phyloP scores from a whole-genome alignment of 2,329 filamentous ascomycete species.

The Aureobasidium sp. region DNA sequence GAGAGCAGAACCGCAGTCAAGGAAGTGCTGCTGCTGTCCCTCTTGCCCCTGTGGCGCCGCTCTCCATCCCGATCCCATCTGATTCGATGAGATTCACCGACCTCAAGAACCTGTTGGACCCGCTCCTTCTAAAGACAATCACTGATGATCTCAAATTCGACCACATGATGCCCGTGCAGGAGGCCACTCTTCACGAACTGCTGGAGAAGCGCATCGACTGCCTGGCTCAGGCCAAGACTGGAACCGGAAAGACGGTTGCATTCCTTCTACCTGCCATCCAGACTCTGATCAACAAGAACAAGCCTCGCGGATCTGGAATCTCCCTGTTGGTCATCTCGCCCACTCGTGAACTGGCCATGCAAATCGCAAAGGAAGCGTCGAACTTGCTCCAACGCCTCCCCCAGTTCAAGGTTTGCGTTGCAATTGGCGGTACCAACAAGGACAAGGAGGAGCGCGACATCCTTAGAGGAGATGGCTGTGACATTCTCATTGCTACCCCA shows the following conservation, averaged over 20 bases:
- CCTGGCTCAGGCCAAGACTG: conserved; percentile 64
- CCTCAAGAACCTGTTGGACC: conserved; percentile 63
- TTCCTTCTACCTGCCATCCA: conserved; percentile 85
- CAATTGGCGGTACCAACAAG: conserved; percentile 9
- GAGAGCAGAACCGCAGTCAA: not conserved
- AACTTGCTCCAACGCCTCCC: conserved; percentile 70
- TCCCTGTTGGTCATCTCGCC: conserved; percentile 80
- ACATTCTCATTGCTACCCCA: conserved; percentile 71
- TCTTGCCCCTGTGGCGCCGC: conserved; percentile 6
- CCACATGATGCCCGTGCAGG: conserved; percentile 45
- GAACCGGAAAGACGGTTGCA: conserved; percentile 91
- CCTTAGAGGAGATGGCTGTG: conserved; percentile 74
- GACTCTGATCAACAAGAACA: conserved; percentile 67
- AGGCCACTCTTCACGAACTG: conserved; percentile 43
- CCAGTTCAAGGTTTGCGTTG: conserved; percentile 58
- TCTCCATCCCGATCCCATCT: not conserved
- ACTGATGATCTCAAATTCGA: conserved; percentile 20
- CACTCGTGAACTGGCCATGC: conserved; percentile 56
- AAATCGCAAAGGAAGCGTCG: conserved; percentile 61
- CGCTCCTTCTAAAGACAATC: conserved; percentile 68
- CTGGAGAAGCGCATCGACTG: conserved; percentile 43
- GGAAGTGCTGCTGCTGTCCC: not conserved
- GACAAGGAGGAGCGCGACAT: conserved; percentile 55
- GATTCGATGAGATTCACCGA: conserved; percentile 53
- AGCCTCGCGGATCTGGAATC: conserved; percentile 64